Evolutionary conservation across 108 stramenopile genomes (phyloP), one percentile per base, ranked within the genome.

Genomic region (Cyclotella kingstonii): DNA sequence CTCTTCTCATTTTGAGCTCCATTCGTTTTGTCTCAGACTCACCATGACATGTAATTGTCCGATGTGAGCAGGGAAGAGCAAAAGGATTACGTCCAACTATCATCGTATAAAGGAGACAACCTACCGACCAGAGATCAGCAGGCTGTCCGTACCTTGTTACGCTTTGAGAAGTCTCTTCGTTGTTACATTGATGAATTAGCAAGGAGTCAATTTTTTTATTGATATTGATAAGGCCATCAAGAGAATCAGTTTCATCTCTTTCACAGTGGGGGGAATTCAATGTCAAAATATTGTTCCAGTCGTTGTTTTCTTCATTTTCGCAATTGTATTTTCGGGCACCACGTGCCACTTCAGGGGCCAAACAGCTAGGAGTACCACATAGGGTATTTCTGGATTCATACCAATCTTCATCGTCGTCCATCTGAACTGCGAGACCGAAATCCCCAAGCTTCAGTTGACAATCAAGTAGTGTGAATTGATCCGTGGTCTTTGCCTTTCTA

Each of bases 341-440:
- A 18, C 53, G 12, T 22, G 25, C 54, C 14, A 68, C 58, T 27
- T 68, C 67, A 5, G 67, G 67, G 4, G 67, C 67, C 34, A 68
- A 52, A 43, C 67, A 68, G 15, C 35, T 23, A 19, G 67, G 67
- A 29, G 67, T 68, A 5, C 67, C 67, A 23, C 67, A 68, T 11
- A 68, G 21, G 9, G 67, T 68, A n/a, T 18, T 38, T 25, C 22
- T 28, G 3, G 43, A 21, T 21, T 68, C 67, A 12, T 25, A 23
- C 67, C 67, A 68, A 42, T 68, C 67, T 12, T 68, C 67, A 10
- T 68, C 58, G 25, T 60, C 47, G 36, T 35, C 7, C 67, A 68
- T 68, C 34, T 40, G 49, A 9, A 60, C 67, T 23, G 67, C 67
- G 0, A 68, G 23, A 17, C 67, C 67, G 29, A 68, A 68, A 31